Evolutionary conservation across 371 early-diverging fungal species (phyloP), one percentile per base, ranked within the genome.

Genomic region (Rhizopus microsporus): DNA sequence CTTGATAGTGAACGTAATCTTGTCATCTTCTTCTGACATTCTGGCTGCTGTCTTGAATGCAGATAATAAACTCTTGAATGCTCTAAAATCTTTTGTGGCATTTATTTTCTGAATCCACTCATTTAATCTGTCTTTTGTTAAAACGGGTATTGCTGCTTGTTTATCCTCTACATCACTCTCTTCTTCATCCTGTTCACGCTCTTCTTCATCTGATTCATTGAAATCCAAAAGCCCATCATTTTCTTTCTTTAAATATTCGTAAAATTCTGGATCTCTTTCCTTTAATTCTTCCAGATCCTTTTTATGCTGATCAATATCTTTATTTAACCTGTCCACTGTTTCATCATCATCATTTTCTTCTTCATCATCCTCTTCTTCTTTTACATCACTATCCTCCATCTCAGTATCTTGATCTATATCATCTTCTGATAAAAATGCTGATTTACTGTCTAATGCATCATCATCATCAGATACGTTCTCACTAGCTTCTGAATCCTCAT

Each of bases 251-350:
- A 97, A 74, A 70, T 78, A 96, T 67, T 95, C 77, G 78, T 88
- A 93, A 68, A 95, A 95, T 59, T 89, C 87, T 6, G 96, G 96
- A 66, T 97, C 96, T 60, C 83, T 86, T 56, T 88, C 78, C 62
- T 90, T 87, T 65, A 95, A 78, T 5, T 62, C 64, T 51, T 94
- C 90, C 54, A 94, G 68, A 65, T 94, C 80, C 54, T 81, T 56
- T 71, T 89, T 89, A 66, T 93, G 89, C 45, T 77, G 64, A 5
- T 74, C 65, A 43, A 78, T 84, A 48, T 88, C 85, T 37, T 75
- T 73, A 37, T 77, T 80, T 16, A 82, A 64, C 47, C 77, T 81
- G 59, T 72, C 74, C 13, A 43, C 64, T 44, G 42, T 57, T 48
- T 71, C 75, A 31, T 65, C 71, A 7, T 43, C 76, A 7, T 82